Percentiles rank a stretch among this genome's conserved stretches.
Conservation (phyloP, 192 early-diverging fungal species). For the Backusella mclennaniae region DNA sequence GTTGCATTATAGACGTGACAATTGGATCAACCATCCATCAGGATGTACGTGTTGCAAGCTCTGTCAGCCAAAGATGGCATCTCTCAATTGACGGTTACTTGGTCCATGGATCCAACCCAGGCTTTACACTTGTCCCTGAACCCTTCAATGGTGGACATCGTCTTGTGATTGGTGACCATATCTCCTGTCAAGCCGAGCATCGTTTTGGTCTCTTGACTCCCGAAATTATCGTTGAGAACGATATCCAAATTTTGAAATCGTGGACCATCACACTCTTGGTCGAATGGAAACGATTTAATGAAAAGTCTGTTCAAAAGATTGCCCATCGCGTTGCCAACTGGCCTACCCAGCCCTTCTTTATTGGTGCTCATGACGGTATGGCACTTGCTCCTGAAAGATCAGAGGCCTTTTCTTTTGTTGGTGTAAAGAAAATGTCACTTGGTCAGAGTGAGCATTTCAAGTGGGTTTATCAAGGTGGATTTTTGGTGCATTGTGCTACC, state of each 20-base stretch:
- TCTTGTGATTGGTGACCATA: background rate
- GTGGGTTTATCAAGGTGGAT: conserved; percentile 19
- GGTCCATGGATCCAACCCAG: background rate
- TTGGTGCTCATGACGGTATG: conserved; percentile 13
- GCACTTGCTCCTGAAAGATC: conserved; percentile 16
- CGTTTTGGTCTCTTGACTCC: conserved; percentile 32
- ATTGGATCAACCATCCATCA: background rate
- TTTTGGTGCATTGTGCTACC: conserved; percentile 21
- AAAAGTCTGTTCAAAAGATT: conserved; percentile 10
- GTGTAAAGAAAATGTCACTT: background rate
- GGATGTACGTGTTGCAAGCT: background rate
- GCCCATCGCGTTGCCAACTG: conserved; percentile 15
- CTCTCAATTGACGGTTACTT: conserved; percentile 21
- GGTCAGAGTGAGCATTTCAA: conserved; percentile 10
- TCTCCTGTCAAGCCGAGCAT: conserved; percentile 2
- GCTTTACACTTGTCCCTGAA: background rate
- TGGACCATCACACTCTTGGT: conserved; percentile 17
- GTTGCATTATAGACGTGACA: background rate
- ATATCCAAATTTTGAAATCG: conserved; percentile 9
- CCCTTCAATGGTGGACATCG: background rate
- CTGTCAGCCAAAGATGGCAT: conserved; percentile 14
- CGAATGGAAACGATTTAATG: conserved; percentile 15
- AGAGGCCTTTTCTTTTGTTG: conserved; percentile 13
- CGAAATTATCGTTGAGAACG: background rate
- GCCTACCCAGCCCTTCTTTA: conserved; percentile 21